phyloP scores from a whole-genome alignment of 1,284 basidiomycete species.

The Sphaerobolus stellatus region DNA sequence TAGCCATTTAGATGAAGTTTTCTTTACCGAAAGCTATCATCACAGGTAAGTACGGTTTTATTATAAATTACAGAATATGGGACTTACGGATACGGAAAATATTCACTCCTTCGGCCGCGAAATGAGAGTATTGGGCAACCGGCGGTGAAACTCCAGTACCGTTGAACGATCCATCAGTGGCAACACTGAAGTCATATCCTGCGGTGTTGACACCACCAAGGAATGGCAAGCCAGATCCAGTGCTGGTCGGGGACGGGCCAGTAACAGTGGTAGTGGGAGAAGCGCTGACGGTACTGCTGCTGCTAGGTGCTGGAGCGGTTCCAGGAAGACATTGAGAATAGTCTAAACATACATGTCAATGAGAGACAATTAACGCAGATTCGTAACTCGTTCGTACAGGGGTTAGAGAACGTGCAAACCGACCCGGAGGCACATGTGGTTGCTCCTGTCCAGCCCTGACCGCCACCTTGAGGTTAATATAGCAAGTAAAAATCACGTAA shows the following conservation, averaged over 20 bases:
- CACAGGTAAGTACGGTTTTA: background rate
- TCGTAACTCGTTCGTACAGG: slow-evolving; percentile 17
- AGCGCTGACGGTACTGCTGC: slow-evolving; percentile 2
- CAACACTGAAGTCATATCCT: slow-evolving; percentile 50
- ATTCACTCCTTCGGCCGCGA: slow-evolving; percentile 45
- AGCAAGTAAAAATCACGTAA: background rate
- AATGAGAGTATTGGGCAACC: slow-evolving; percentile 42
- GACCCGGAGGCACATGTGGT: slow-evolving; percentile 41
- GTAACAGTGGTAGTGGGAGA: slow-evolving; percentile 3
- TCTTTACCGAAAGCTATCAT: slow-evolving; percentile 23
- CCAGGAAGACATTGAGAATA: slow-evolving; percentile 35
- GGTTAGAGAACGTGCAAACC: slow-evolving; percentile 28
- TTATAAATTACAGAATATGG: background rate
- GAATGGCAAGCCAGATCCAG: slow-evolving; percentile 23
- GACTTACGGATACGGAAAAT: slow-evolving; percentile 44
- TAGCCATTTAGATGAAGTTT: slow-evolving; percentile 25
- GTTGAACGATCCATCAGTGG: slow-evolving; percentile 45
- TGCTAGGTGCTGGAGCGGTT: slow-evolving; percentile 18
- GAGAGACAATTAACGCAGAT: background rate
- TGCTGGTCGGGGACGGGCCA: slow-evolving; percentile 19
- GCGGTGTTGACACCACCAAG: slow-evolving; percentile 50
- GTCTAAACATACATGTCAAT: background rate
- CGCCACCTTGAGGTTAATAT: slow-evolving; percentile 20
- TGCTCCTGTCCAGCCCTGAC: slow-evolving; percentile 40
- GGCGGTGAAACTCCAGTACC: slow-evolving; percentile 39